Base-by-base conservation (phyloP, 2,329 filamentous ascomycete species). In the Emmonsiellopsis sp. region DNA sequence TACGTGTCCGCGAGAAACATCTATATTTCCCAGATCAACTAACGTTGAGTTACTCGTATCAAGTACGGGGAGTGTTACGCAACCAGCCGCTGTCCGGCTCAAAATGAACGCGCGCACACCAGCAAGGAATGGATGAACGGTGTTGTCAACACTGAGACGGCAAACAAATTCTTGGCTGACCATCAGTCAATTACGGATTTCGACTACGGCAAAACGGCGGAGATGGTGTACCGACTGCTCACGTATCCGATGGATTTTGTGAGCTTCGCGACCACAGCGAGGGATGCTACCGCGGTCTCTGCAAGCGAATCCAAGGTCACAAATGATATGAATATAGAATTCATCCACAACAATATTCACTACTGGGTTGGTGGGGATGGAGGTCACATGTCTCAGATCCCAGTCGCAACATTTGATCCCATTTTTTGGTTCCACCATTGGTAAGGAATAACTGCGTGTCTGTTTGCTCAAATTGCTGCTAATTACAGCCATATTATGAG, bases 321-420 rank as follows among this genome's bases (percentile, higher is more conserved):
- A 30, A 45, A 30, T 20, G 43, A 45, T 13, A 31, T 45, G 20
- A 45, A 45, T 31, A 45, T 45, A 11, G 74, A 76, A 51, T 65
- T 65, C 16, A 58, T 77, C 20, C 75, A 78, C 57, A 74, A 76
- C 59, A 67, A 65, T 46, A 69, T 78, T 41, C 76, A 78, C 30
- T 45, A 78, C 37, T 75, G 79, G 54, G 74, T 77, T 6, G 86
- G 79, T 37, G 70, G 77, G 52, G 67, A 70, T 55, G 76, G 77
- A 40, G 85, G 86, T 2, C 85, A 88, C 61, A 86, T 87, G 80
- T 80, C 79, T 43, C 85, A 81, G 66, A 81, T 84, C 31, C 81
- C 83, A n/a, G 84, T 86, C 57, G 86, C 87, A 1, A 80, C 85
- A 0, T 93, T 89, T 64, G 89, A 94, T 64, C 88, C 88, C 0